Base-by-base conservation (phyloP, 2,329 filamentous ascomycete species). In the Aspergillus carbonarius region DNA sequence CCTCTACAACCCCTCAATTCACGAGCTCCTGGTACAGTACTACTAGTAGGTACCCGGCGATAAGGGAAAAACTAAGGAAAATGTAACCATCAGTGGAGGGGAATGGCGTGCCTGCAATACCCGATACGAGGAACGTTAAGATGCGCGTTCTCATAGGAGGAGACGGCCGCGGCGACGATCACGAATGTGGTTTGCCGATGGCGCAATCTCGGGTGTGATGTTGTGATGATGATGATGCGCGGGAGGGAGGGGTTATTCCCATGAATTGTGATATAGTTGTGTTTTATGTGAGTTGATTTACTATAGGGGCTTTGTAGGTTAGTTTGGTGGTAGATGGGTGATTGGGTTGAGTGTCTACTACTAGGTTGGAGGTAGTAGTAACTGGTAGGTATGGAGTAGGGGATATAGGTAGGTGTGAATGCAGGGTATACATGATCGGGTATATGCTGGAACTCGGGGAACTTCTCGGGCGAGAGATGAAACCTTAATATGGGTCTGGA, bases 11-110 rank as follows among this genome's bases (percentile, higher is more conserved):
- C 20, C 34, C 17, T 27, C 23, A 8, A n/a, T n/a, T n/a, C n/a
- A n/a, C n/a, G n/a, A n/a, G n/a, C n/a, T n/a, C n/a, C n/a, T n/a
- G n/a, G n/a, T n/a, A n/a, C n/a, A n/a, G n/a, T n/a, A n/a, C n/a
- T n/a, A n/a, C n/a, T n/a, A n/a, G n/a, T n/a, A n/a, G n/a, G n/a
- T n/a, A n/a, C n/a, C n/a, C n/a, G n/a, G n/a, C n/a, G n/a, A n/a
- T n/a, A n/a, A n/a, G n/a, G n/a, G n/a, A n/a, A n/a, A n/a, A n/a
- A n/a, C n/a, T n/a, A n/a, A n/a, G n/a, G n/a, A n/a, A n/a, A n/a
- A 47, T 53, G 51, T 37, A 54, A 54, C 20, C 5, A 42, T 42
- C 39, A 54, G 51, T 54, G 51, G 51, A 44, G 51, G 27, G 39
- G 25, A 23, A 54, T 54, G 37, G 51, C 37, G 51, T 54, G 51